Evolutionary conservation across 2,329 filamentous ascomycete genomes (phyloP).

Genomic region (Harringtonia lauricola): DNA sequence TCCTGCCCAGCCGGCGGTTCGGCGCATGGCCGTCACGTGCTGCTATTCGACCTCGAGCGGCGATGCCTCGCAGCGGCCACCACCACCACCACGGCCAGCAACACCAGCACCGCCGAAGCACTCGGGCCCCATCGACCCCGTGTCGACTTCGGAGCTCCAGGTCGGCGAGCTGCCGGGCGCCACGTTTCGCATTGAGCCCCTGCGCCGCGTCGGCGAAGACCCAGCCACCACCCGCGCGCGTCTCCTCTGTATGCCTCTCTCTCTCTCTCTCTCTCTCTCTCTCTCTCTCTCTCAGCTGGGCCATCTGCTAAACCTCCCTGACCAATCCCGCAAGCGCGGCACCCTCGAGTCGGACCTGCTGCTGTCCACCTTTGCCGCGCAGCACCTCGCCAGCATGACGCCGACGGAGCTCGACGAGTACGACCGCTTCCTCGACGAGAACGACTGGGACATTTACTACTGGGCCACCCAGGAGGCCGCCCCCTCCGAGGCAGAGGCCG

Average conservation of each 20-base stretch:
- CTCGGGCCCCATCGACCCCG: constrained; percentile 14
- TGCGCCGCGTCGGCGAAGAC: constrained; percentile 76
- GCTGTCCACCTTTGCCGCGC: constrained; percentile 86
- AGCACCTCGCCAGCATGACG: constrained; percentile 65
- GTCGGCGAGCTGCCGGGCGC: constrained; percentile 84
- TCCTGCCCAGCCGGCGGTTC: background rate
- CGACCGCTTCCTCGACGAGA: constrained; percentile 91
- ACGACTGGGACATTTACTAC: constrained; percentile 99
- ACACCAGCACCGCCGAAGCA: background rate
- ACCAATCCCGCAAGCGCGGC: constrained; percentile 93
- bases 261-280: constrained; percentile 1
- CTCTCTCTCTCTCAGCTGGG: background rate
- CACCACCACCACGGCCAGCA: background rate
- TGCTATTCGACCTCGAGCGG: constrained; percentile 2
- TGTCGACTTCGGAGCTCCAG: constrained; percentile 47
- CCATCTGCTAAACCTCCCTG: constrained; percentile 31
- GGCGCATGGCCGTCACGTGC: background rate
- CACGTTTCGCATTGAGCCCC: constrained; percentile 80
- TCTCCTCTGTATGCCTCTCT: constrained; percentile 47
- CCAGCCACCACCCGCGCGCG: constrained; percentile 77
- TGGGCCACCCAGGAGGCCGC: constrained; percentile 78
- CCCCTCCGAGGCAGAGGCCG: constrained; percentile 2
- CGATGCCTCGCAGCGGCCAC: no score
- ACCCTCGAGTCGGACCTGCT: constrained; percentile 93
- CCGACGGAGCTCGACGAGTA: constrained; percentile 67